phyloP scores from a whole-genome alignment of 1,139 yeast species.

The Taiozyma sp. region DNA sequence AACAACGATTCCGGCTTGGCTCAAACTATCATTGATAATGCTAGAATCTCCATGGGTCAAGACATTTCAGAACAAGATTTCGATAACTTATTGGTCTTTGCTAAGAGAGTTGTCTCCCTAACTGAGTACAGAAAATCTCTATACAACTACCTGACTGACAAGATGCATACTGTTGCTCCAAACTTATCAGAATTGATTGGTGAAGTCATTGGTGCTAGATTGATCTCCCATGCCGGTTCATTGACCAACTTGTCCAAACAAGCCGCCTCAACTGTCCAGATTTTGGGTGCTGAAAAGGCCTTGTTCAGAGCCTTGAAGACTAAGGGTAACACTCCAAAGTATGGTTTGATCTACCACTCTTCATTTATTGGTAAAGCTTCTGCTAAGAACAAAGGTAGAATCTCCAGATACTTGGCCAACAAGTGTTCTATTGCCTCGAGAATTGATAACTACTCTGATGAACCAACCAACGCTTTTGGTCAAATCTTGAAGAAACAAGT shows the following conservation, averaged over 20 bases:
- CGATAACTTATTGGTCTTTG: conserved; percentile 85
- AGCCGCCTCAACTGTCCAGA: conserved; percentile 98
- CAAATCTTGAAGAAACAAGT: conserved; percentile 90
- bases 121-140: conserved; percentile 90
- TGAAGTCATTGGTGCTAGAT: conserved; percentile 97
- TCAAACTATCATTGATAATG: conserved; percentile 84
- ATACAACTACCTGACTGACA: conserved; percentile 83
- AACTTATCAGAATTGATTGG: conserved; percentile 95
- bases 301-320: conserved; percentile 97
- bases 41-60: conserved; percentile 98
- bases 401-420: conserved; percentile 96
- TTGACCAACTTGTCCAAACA: conserved; percentile 93
- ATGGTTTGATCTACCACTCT: conserved; percentile 96
- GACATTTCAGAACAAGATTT: conserved; percentile 93
- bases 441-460: conserved; percentile 92
- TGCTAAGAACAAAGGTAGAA: conserved; percentile 97
- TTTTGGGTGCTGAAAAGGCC: conserved; percentile 98
- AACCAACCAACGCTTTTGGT: conserved; percentile 85
- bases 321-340: conserved; percentile 97
- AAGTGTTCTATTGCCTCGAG: conserved; percentile 98
- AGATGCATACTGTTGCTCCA: conserved; percentile 98
- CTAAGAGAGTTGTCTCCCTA: conserved; percentile 90
- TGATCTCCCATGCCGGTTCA: conserved; percentile 97
- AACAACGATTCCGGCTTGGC: conserved; percentile 94
- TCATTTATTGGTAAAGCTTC: conserved; percentile 95